These are phyloP conservation scores for Backusella liffmaniae DNA, from an alignment of 192 early-diverging fungal species.

Conservation along the genomic window DNA sequence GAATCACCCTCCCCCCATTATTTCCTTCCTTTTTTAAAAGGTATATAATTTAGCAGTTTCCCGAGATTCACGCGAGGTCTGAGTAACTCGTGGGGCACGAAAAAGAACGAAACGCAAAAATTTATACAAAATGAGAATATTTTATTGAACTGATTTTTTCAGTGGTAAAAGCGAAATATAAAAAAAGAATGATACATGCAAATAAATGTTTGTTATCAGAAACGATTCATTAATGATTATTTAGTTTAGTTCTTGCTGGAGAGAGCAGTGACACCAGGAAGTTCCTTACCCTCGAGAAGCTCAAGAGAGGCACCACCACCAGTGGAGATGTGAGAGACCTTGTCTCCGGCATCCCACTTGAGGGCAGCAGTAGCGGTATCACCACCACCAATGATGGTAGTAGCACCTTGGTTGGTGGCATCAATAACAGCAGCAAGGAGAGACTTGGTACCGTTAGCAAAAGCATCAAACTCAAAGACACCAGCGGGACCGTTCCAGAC, in stretches of 20 bases:
- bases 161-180: not conserved
- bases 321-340: conserved; percentile 92
- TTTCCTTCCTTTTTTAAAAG: too few species aligned
- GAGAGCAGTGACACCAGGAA: conserved; percentile 74
- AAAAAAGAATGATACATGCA: not conserved
- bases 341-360: conserved; percentile 78
- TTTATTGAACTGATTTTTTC: conserved; percentile 6
- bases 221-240: not conserved
- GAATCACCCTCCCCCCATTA: too few species aligned
- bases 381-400: conserved; percentile 94
- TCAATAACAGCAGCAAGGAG: conserved; percentile 84
- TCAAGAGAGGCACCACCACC: conserved; percentile 97
- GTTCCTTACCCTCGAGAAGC: conserved; percentile 93
- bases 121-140: conserved; percentile 6
- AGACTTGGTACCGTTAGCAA: conserved; percentile 80
- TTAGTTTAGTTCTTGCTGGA: conserved; percentile 47
- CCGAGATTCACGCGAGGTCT: not conserved
- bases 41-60: not conserved
- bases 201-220: conserved; percentile 3
- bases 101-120: not conserved
- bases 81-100: not conserved
- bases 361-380: conserved; percentile 97
- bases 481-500: conserved; percentile 98
- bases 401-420: conserved; percentile 82
- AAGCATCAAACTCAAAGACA: conserved; percentile 97